Base-by-base conservation (phyloP, 768 basidiomycete species). In the Phylloporus sp. region DNA sequence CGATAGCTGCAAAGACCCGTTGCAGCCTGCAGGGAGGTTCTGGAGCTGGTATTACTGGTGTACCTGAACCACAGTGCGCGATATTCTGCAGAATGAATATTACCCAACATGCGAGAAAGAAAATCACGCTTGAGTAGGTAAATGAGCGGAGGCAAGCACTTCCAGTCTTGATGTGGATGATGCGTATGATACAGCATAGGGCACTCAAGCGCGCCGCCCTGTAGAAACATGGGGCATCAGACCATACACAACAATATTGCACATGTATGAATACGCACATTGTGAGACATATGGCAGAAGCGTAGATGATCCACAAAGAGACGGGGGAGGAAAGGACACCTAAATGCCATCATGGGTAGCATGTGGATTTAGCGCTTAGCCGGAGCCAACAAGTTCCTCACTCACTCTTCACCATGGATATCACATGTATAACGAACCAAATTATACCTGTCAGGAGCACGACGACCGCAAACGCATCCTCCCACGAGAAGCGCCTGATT, bases 401-500 rank as follows among this genome's bases (percentile, higher is more conserved):
- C 51, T 28, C 17, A 54, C 44, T 7, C 17, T n/a, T 9, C 5
- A 34, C 10, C 2, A 33, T 0, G n/a, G 28, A 32, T 13, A 44
- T 22, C 53, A 47, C 52, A 11, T 15, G 22, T 20, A 38, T 17
- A 35, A 26, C 28, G 13, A 46, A 24, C 39, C 41, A 53, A 20
- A 14, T 2, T 18, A 46, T 4, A 24, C 48, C 36, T n/a, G 26
- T 35, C 17, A 37, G 11, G 18, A 52, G 27, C 21, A 39, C 22
- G 15, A 44, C 24, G 13, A 31, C 33, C 6, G 46, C 55, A 35
- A 40, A 54, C 6, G 44, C 44, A 46, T 56, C 54, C 17, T 56
- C 54, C 52, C 48, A 53, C 52, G 43, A 53, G 24, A 53, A 49
- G 22, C 43, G 47, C 10, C 29, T 33, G 6, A 51, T 42, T 38